Evolutionary conservation across 805 yeast genomes (phyloP).

Genomic region (Ogataea salicorniae): DNA sequence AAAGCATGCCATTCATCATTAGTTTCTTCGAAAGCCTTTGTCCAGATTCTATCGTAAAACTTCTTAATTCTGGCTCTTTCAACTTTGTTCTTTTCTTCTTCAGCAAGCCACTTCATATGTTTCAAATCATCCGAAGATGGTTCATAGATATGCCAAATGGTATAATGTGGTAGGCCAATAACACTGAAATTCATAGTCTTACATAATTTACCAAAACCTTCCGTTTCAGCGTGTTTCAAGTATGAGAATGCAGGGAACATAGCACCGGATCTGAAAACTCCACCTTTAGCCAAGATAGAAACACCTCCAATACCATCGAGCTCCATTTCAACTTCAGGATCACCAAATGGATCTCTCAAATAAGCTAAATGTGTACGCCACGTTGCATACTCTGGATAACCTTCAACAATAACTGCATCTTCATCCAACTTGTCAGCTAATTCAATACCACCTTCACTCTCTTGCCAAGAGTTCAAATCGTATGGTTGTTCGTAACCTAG

Average conservation of each 20-base stretch:
- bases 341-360: constrained; percentile 87
- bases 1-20: constrained; percentile 67
- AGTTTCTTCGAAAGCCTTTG: constrained; percentile 74
- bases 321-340: constrained; percentile 87
- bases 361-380: constrained; percentile 97
- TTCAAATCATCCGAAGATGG: constrained; percentile 83
- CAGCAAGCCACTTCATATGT: constrained; percentile 84
- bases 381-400: constrained; percentile 91
- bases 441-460: constrained; percentile 74
- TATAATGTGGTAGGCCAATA: constrained; percentile 86
- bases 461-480: constrained; percentile 83
- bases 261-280: constrained; percentile 79
- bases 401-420: constrained; percentile 94
- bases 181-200: constrained; percentile 82
- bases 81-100: constrained; percentile 60
- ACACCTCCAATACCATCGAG: constrained; percentile 97
- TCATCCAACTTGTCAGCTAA: constrained; percentile 75
- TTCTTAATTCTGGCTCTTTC: constrained; percentile 62
- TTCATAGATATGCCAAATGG: constrained; percentile 91
- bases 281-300: constrained; percentile 79
- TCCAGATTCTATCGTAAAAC: constrained; percentile 72
- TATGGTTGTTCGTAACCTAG: constrained; percentile 80
- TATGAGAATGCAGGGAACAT: constrained; percentile 94
- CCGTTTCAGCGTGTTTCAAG: constrained; percentile 93
- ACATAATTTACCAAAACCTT: constrained; percentile 86